A percentile compares a stretch with the other conserved stretches of the same genome.
These are phyloP conservation scores for Colletotrichum tropicale DNA, from an alignment of 2,329 filamentous ascomycete species.

Conservation along the genomic window DNA sequence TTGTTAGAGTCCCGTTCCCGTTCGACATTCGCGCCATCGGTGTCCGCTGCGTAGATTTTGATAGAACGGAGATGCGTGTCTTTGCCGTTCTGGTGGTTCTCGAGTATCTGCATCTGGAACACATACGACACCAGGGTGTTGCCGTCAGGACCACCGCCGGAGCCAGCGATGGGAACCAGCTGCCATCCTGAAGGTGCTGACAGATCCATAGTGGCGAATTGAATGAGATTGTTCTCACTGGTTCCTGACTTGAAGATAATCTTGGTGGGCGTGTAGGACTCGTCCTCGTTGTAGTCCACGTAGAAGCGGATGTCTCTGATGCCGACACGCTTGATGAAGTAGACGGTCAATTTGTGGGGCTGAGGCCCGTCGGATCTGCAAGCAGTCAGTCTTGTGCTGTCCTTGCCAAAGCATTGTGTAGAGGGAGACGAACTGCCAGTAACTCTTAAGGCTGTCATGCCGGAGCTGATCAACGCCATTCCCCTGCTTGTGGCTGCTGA, in stretches of 20 bases:
- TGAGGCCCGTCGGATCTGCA: constrained; percentile 82
- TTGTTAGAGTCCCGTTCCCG: constrained; percentile 32
- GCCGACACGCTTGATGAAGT: constrained; percentile 83
- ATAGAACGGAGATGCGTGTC: constrained; percentile 96
- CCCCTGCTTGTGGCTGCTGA: constrained; percentile 81
- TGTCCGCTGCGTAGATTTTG: constrained; percentile 76
- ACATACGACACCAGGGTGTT: constrained; percentile 87
- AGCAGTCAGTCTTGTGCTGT: not conserved
- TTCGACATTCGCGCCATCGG: constrained; percentile 44
- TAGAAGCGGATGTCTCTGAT: constrained; percentile 82
- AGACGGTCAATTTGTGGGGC: constrained; percentile 81
- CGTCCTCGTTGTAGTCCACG: constrained; percentile 90
- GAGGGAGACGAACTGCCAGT: constrained; percentile 71
- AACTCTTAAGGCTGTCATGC: constrained; percentile 73
- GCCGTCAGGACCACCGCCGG: constrained; percentile 65
- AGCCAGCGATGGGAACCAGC: constrained; percentile 69
- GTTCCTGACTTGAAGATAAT: constrained; percentile 90
- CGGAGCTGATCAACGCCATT: constrained; percentile 79
- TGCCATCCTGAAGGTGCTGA: constrained; percentile 88
- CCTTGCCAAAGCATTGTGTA: not conserved
- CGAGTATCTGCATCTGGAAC: constrained; percentile 86
- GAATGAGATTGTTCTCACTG: constrained; percentile 87
- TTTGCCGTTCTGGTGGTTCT: constrained; percentile 99
- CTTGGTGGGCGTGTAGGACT: constrained; percentile 95
- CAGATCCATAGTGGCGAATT: constrained; percentile 82